Evolutionary conservation across 2,329 filamentous ascomycete species (phyloP).

Genomic region (Stemphylium beticola): DNA sequence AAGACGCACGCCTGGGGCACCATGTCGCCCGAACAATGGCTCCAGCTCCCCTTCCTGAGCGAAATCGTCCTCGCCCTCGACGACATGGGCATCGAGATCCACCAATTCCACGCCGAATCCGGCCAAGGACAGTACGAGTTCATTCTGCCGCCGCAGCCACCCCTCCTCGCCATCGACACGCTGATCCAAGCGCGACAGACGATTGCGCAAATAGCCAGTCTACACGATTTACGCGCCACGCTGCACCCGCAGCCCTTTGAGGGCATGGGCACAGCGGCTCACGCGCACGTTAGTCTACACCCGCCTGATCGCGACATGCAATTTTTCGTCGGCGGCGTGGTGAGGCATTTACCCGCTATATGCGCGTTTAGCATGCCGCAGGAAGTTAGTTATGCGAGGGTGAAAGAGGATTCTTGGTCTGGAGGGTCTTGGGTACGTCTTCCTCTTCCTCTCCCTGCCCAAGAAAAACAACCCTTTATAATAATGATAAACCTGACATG

Average conservation of each 20-base stretch:
- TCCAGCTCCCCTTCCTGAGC: conserved; percentile 65
- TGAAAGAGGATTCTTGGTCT: conserved; percentile 65
- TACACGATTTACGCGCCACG: conserved; percentile 70
- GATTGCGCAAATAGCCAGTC: conserved; percentile 68
- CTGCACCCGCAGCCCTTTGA: conserved; percentile 74
- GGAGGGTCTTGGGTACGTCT: conserved; percentile 7
- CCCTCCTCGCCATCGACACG: conserved; percentile 72
- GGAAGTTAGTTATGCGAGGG: conserved; percentile 70
- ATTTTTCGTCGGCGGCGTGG: conserved; percentile 73
- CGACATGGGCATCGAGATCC: conserved; percentile 67
- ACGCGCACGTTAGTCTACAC: conserved; percentile 72
- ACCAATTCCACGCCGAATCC: conserved; percentile 77
- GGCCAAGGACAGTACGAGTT: conserved; percentile 80
- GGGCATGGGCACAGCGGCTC: conserved; percentile 68
- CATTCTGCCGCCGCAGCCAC: conserved; percentile 67
- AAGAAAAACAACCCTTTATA: no score
- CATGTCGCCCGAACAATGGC: conserved; percentile 67
- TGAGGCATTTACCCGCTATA: conserved; percentile 70
- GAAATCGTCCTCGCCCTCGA: conserved; percentile 69
- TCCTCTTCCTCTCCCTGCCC: no score
- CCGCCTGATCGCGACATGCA: conserved; percentile 60
- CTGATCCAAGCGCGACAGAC: conserved; percentile 74
- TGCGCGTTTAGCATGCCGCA: conserved; percentile 72
- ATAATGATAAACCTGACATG: no score
- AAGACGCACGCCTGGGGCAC: conserved; percentile 75